These are phyloP conservation scores for Rhypophila decipiens DNA, from an alignment of 495 filamentous ascomycete genomes.

Conservation along the genomic window DNA sequence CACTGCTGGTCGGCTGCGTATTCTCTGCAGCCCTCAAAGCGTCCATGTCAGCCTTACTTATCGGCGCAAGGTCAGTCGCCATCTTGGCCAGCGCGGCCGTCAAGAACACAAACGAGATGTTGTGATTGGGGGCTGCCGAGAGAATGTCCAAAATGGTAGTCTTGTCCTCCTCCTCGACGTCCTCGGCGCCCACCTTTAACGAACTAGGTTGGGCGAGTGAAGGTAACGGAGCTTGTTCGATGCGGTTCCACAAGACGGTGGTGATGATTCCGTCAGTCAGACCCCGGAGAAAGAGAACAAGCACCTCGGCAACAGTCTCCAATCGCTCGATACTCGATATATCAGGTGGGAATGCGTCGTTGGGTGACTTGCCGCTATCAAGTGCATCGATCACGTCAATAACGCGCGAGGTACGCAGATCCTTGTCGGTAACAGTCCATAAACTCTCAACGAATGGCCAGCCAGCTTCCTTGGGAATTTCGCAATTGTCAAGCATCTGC, in stretches of 20 bases:
- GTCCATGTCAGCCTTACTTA: conserved; percentile 31
- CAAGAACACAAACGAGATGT: conserved; percentile 79
- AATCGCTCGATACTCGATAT: conserved; percentile 55
- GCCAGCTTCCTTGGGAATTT: conserved; percentile 46
- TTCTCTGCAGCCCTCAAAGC: conserved; percentile 16
- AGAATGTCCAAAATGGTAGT: conserved; percentile 67
- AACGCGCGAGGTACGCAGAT: conserved; percentile 20
- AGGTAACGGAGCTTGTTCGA: conserved; percentile 55
- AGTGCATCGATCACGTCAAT: conserved; percentile 57
- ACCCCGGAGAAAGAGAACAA: conserved; percentile 64
- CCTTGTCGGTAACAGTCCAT: conserved; percentile 25
- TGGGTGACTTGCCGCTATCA: conserved; percentile 57
- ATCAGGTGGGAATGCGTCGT: conserved; percentile 52
- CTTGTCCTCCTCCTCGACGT: conserved; percentile 56
- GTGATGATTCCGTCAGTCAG: conserved; percentile 73
- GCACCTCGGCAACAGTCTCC: conserved; percentile 60
- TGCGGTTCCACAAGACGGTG: conserved; percentile 56
- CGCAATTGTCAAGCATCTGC: conserved; percentile 67
- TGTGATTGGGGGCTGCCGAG: conserved; percentile 63
- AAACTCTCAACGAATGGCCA: conserved; percentile 68
- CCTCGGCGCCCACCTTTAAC: conserved; percentile 40
- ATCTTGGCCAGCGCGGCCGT: conserved; percentile 62
- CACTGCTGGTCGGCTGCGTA: too few species aligned
- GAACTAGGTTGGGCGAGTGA: conserved; percentile 24
- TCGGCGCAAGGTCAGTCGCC: conserved; percentile 39